Base-by-base conservation (phyloP, 1,139 yeast species). In the Hansenula sp. region DNA sequence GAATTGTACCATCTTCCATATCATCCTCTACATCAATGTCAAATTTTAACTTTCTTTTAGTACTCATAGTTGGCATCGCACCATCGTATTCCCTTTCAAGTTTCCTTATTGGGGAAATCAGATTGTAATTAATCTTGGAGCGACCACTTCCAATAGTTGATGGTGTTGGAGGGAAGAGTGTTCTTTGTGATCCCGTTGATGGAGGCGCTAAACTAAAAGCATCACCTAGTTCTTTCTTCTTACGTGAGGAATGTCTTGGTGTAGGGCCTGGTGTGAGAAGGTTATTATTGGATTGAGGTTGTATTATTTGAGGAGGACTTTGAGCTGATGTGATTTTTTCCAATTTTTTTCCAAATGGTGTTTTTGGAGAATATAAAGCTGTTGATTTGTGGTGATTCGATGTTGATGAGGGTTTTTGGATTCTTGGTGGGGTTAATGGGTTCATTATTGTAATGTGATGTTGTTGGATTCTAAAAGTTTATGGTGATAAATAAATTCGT, bases 111-210 rank as follows among this genome's bases (percentile, higher is more conserved):
- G 53, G 55, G 0, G 53, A 47, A 3, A 28, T 25, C 11, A 35
- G 5, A 18, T 17, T 36, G 24, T 25, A 12, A 28, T 36, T 24
- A 29, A 18, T 47, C 41, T 54, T 57, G 12, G 47, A 35, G 21
- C 61, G 50, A 4, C 61, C 61, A 15, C 53, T 47, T 1, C 61
- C 61, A 4, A 57, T 43, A 4, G 61, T 55, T 1, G 59, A 55
- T 9, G 61, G 61, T 4, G 50, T 36, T 11, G 44, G 39, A 13
- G 42, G 45, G 40, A 42, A 42, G 4, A 42, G 13, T 13, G 38
- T 28, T 36, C 40, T 42, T 39, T 33, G 36, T n/a, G 29, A n/a
- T 7, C 28, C 24, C 11, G 13, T 9, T n/a, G 33, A 39, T 36
- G 21, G 44, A 15, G n/a, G 43, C 42, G 44, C 44, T 46, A 17